Percentiles rank a stretch among this genome's conserved stretches.
These are phyloP conservation scores for Suillus plorans DNA, from an alignment of 768 basidiomycete genomes.

Conservation along the genomic window DNA sequence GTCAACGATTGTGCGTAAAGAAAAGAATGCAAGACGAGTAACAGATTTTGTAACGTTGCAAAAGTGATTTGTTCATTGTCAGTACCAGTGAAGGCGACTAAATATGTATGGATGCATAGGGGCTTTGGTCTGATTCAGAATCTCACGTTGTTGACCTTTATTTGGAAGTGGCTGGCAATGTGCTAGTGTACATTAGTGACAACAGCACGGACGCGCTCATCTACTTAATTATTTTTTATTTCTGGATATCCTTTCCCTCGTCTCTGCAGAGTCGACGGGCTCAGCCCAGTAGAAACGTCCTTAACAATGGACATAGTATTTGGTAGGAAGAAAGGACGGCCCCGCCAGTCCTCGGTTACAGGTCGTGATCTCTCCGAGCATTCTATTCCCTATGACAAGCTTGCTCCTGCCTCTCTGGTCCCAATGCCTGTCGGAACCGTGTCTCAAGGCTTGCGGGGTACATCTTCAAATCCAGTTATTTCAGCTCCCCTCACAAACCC, in stretches of 20 bases:
- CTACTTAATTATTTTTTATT: slow-evolving; percentile 7
- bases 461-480: slow-evolving; percentile 39
- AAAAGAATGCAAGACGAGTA: neutral
- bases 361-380: slow-evolving; percentile 60
- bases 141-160: neutral
- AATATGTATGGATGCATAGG: neutral
- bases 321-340: slow-evolving; percentile 56
- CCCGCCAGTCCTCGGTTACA: slow-evolving; percentile 64
- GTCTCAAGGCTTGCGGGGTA: slow-evolving; percentile 53
- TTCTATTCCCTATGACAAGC: slow-evolving; percentile 73
- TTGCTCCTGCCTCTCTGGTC: slow-evolving; percentile 54
- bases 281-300: neutral
- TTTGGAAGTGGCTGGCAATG: slow-evolving; percentile 2
- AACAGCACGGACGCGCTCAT: neutral
- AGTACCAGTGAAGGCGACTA: neutral
- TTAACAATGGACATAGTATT: slow-evolving; percentile 63
- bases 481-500: slow-evolving; percentile 87
- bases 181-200: neutral
- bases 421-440: slow-evolving; percentile 58
- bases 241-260: neutral
- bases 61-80: neutral
- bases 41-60: neutral
- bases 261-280: slow-evolving; percentile 1
- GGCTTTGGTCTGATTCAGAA: neutral
- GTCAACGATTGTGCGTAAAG: neutral